Evolutionary conservation across 2,329 filamentous ascomycete species (phyloP).

Genomic region (Phyllachora maydis): DNA sequence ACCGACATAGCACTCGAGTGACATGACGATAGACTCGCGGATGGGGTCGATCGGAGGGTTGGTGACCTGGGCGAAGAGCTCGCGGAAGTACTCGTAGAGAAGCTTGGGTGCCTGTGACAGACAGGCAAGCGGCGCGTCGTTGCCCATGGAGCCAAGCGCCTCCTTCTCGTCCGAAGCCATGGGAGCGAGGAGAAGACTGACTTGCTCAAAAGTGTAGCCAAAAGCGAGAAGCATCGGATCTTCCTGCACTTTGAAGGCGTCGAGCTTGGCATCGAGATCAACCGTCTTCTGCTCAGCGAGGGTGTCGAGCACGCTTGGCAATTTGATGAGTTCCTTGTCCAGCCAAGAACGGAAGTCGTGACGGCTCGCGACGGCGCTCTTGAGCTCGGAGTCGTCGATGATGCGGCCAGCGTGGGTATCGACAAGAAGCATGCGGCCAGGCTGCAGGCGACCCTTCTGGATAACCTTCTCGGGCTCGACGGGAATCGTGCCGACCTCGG

Average conservation of each 20-base stretch:
- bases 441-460: constrained; percentile 84
- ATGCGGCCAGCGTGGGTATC: constrained; percentile 79
- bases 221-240: constrained; percentile 72
- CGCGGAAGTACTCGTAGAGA: constrained; percentile 90
- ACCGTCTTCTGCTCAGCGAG: constrained; percentile 32
- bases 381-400: constrained; percentile 84
- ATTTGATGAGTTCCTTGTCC: constrained; percentile 62
- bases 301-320: constrained; percentile 53
- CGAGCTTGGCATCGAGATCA: constrained; percentile 46
- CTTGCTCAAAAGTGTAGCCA: constrained; percentile 89
- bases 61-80: constrained; percentile 93
- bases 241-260: constrained; percentile 55
- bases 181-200: constrained; percentile 74
- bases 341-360: constrained; percentile 82
- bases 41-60: constrained; percentile 97
- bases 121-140: constrained; percentile 83
- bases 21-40: constrained; percentile 95
- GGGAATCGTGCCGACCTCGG: constrained; percentile 82
- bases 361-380: constrained; percentile 68
- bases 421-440: constrained; percentile 88
- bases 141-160: constrained; percentile 92
- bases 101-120: constrained; percentile 76
- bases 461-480: constrained; percentile 81
- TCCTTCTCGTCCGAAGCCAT: constrained; percentile 98
- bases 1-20: constrained; percentile 85